Evolutionary conservation across 345 rosid genomes (phyloP), one percentile per base, ranked within the genome.

Genomic region (Trapa incisa): DNA sequence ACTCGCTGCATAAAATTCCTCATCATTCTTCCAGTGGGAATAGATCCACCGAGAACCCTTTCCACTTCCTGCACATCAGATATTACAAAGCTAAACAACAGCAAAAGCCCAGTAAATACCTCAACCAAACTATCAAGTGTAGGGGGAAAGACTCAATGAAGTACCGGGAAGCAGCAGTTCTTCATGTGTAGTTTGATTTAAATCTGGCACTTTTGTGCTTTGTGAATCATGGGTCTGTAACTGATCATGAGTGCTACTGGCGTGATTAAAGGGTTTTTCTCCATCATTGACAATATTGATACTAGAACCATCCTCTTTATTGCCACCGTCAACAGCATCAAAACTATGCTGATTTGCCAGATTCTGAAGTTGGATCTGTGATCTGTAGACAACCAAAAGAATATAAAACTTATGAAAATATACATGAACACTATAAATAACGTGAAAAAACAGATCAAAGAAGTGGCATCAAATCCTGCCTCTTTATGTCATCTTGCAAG

Each of bases 401-500:
- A 13, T 41, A 47, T 62, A 70, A 60, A 38, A 22, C 39, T 48
- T 45, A 65, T 73, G 47, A 64, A 33, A 66, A 67, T 58, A 62
- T 33, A 6, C 47, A 12, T 37, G 3, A 65, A 65, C 1, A 12
- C 29, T 29, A 45, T 2, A 2, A 32, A 52, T 37, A 36, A 45
- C 0, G 48, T 45, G 48, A 45, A 45, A 14, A 60, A 43, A 33
- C 17, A 42, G 50, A 4, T 8, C 13, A 36, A 47, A 52, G 29
- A 65, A 1, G 32, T 60, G n/a, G 5, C 14, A 71, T 52, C 37
- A 74, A 69, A 47, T 72, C 48, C 68, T 78, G 74, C 99, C 96
- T 95, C 75, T 82, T 87, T 67, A 87, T 70, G 68, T 95, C 96
- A 47, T 85, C 88, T 79, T 86, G 96, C 62, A 82, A 76, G 74